Percentiles rank a stretch among this genome's conserved stretches.
phyloP scores from a whole-genome alignment of 345 rosid genomes.

The Sisymbrium irio region DNA sequence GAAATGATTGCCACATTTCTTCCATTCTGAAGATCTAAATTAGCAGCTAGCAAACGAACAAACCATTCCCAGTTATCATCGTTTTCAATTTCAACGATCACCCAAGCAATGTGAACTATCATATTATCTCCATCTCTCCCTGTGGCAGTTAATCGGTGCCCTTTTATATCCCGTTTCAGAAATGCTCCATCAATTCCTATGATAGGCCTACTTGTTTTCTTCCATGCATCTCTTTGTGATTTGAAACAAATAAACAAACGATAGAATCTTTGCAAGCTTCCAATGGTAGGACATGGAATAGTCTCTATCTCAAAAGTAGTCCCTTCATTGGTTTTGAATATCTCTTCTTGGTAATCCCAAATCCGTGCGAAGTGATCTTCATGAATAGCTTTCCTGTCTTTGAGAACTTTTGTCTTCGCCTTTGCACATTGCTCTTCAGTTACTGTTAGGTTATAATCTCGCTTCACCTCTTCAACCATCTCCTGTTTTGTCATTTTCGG shows the following conservation, averaged over 20 bases:
- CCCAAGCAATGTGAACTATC: neutral
- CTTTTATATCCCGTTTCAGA: neutral
- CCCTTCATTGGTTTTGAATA: neutral
- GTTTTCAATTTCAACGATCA: neutral
- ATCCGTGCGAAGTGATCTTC: neutral
- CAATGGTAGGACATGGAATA: neutral
- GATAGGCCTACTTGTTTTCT: neutral
- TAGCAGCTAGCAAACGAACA: neutral
- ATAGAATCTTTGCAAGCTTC: neutral
- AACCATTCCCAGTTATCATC: neutral
- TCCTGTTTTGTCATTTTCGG: neutral
- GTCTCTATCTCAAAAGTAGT: neutral
- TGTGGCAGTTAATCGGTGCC: neutral
- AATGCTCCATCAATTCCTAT: neutral
- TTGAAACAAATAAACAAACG: neutral
- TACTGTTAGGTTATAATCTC: neutral
- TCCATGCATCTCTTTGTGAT: neutral
- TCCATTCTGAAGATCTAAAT: neutral
- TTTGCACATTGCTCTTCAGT: neutral
- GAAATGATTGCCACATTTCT: neutral
- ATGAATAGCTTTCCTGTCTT: neutral
- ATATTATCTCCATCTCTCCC: neutral
- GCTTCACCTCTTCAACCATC: neutral
- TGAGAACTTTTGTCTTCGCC: neutral
- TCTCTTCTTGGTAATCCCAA: neutral